Evolutionary conservation across 1,139 yeast genomes (phyloP).

Genomic region (Candida sp.): DNA sequence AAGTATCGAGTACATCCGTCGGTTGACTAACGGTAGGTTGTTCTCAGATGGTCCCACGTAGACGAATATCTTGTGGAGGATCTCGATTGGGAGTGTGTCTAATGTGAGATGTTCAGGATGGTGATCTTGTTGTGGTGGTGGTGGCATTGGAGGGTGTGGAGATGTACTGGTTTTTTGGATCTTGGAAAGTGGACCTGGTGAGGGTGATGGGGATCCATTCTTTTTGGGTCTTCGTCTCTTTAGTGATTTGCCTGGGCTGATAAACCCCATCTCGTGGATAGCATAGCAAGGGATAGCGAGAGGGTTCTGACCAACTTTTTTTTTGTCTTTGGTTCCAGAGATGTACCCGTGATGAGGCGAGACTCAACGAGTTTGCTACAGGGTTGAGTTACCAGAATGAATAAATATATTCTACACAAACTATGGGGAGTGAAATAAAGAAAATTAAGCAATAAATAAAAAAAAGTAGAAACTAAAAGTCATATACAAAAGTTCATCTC

Average conservation of each 20-base stretch:
- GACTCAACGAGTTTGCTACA: no score
- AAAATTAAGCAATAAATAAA: background rate
- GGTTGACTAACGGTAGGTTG: constrained; percentile 28
- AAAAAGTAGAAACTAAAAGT: background rate
- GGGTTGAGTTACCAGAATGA: background rate
- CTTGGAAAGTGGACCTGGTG: no score
- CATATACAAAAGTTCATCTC: constrained; percentile 1
- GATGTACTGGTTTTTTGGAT: no score
- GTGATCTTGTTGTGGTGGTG: background rate
- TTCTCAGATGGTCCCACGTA: constrained; percentile 27
- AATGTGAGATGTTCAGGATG: background rate
- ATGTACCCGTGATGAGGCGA: background rate
- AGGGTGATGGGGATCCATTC: background rate
- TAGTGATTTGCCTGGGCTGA: constrained; percentile 28
- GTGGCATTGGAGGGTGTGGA: constrained; percentile 2
- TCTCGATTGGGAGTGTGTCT: constrained; percentile 32
- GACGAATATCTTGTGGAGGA: constrained; percentile 34
- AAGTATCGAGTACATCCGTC: constrained; percentile 25
- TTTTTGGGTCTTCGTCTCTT: constrained; percentile 8
- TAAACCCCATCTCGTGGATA: constrained; percentile 30
- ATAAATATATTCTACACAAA: background rate
- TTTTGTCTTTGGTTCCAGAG: background rate
- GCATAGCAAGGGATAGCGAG: background rate
- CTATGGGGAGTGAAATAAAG: background rate
- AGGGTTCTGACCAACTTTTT: background rate